Base-by-base conservation (phyloP, 2,329 filamentous ascomycete species). In the Leptographium radiaticola region DNA sequence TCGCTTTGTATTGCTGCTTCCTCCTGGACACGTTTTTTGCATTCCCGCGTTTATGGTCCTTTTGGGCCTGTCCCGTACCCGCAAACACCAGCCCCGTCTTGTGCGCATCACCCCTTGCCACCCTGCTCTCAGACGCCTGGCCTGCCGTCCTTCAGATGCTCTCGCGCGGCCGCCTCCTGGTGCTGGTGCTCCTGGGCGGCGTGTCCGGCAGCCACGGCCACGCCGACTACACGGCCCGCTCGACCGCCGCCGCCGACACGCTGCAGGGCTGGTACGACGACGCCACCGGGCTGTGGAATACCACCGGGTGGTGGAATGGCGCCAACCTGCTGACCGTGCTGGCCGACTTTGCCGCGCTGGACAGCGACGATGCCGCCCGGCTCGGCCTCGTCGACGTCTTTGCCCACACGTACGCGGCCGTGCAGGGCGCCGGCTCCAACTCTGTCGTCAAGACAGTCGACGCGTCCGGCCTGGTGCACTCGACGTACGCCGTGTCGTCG, bases 221-320 rank as follows among this genome's bases (percentile, higher is more conserved):
- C 13, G 20, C 6, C 20, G 38, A 34, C 34, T 74, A 73, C 60
- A 61, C 64, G 11, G 57, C 59, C 15, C 60, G 68, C 52, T 61
- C 71, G 4, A 59, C 62, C 4, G 53, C 59, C 16, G 67, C 68
- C 7, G 68, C 71, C 43, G 58, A 67, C 39, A 63, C 71, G 7
- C 70, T 86, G 1, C 80, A 85, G 60, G 30, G 15, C 31, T 87
- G 79, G 76, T 87, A 87, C 64, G 75, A 83, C 61, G 55, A 66
- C 3, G 62, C 63, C 6, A 80, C 73, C 1, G 84, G 85, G 4
- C 69, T 86, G 13, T 88, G 81, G 81, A 67, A 79, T 53, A 75
- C 75, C 0, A 74, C 76, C 9, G 75, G 75, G n/a, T 89, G 85
- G 85, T 89, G 85, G 85, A 86, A 87, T 62, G 76, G 76, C 52